Conservation (phyloP, 805 yeast species). For the Metschnikowia aberdeeniae region DNA sequence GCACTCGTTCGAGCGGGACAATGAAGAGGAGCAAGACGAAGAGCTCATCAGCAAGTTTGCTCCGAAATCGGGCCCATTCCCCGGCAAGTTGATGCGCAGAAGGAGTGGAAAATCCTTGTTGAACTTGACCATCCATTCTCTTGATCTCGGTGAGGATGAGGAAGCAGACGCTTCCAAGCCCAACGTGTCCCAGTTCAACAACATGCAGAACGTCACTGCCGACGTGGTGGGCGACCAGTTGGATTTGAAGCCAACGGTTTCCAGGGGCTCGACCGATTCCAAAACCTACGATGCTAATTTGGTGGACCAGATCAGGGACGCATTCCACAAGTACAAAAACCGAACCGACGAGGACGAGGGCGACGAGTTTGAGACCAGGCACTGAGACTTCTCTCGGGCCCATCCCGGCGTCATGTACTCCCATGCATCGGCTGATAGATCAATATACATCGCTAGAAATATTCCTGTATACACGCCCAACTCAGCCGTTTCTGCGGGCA, state of each 20-base stretch:
- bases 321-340: constrained; percentile 31
- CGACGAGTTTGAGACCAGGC: constrained; percentile 48
- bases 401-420: background rate
- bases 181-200: constrained; percentile 15
- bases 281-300: constrained; percentile 29
- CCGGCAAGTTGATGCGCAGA: constrained; percentile 56
- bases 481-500: background rate
- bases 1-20: constrained; percentile 20
- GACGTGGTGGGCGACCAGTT: constrained; percentile 15
- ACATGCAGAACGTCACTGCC: constrained; percentile 19
- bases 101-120: constrained; percentile 71
- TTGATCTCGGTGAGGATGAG: constrained; percentile 67
- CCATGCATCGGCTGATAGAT: too few relatives aligned
- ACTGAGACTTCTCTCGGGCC: background rate
- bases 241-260: constrained; percentile 17
- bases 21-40: constrained; percentile 23
- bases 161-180: constrained; percentile 18
- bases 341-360: constrained; percentile 31
- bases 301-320: constrained; percentile 33
- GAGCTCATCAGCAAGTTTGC: constrained; percentile 37
- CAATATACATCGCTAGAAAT: too few relatives aligned
- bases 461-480: too few relatives aligned
- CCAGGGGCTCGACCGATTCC: constrained; percentile 29
- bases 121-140: constrained; percentile 60
- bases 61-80: constrained; percentile 46